Evolutionary conservation across 768 basidiomycete species (phyloP), one percentile per base, ranked within the genome.

Genomic region (Panaeolus papilionaceus): DNA sequence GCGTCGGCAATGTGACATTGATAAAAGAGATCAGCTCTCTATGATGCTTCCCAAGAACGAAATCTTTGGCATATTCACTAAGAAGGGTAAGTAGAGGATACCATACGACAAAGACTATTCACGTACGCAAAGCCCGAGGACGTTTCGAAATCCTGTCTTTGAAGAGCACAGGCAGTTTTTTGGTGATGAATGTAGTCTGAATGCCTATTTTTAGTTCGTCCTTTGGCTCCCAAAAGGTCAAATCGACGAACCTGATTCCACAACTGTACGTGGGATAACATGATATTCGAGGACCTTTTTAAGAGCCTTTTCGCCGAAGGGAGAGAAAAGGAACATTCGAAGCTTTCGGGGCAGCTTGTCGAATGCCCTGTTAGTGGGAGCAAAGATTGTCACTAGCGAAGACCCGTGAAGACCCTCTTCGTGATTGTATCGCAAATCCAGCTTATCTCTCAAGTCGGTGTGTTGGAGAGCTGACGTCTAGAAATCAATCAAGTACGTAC

Each of bases 381-480:
- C 89, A 78, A 83, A 92, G 72, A 80, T 81, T 7, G 80, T 90
- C 70, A 79, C 86, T 62, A 81, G 77, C n/a, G 75, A 79, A 28
- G 78, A 79, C 18, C 87, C 86, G 28, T 83, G 73, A 4, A 86
- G 74, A 7, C 81, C 76, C n/a, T 81, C 77, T 51, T 78, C 81
- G 20, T 77, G 72, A 12, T 79, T 74, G 28, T 80, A 79, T n/a
- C 81, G 82, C 49, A 88, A 81, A 49, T 86, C 85, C 39, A 88
- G 40, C 11, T 78, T 78, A 38, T 84, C 74, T 0, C 81, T 80
- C 5, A 86, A 80, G 4, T 78, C 80, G 3, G 83, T 80, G 33
- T 84, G 84, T 70, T 89, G 88, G 5, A 89, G 74, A 7, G 85
- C 84, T 0, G 88, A 87, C 0, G 88, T 89, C 87, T 88, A 54